Base-by-base conservation (phyloP, 441 rosid species). In the Hura crepitans region DNA sequence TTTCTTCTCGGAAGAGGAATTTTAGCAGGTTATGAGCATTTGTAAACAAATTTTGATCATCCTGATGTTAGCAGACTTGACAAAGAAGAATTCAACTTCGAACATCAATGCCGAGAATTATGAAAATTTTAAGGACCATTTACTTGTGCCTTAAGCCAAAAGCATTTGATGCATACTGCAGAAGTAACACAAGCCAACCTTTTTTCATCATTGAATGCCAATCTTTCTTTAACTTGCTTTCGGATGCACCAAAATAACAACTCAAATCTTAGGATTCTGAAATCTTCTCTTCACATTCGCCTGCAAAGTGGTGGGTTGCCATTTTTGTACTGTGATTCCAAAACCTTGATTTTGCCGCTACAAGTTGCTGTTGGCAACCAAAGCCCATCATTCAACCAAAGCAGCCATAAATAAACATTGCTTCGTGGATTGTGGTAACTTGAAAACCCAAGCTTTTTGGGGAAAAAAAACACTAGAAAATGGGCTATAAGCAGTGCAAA, bases 221-320 rank as follows among this genome's bases (percentile, higher is more conserved):
- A 22, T 6, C 46, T 42, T 35, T 13, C n/a, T 43, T 45, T 17
- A 49, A 59, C 59, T 60, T 70, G 66, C 37, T 47, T 47, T 49
- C 66, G 49, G 45, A 70, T 60, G 57, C 72, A 58, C 27, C 31
- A 57, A 70, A 70, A 70, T 37, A 47, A 50, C 18, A n/a, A n/a
- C n/a, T n/a, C n/a, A n/a, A n/a, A n/a, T n/a, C n/a, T n/a, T n/a
- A n/a, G n/a, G n/a, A n/a, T n/a, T 35, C 39, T 35, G 73, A 30
- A 33, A 59, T 5, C 12, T 47, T 30, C 27, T 46, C 63, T 59
- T 63, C 25, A 35, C 20, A n/a, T n/a, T n/a, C n/a, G n/a, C n/a
- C n/a, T n/a, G n/a, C n/a, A 45, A 68, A 58, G 54, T 46, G 5
- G 49, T 60, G 59, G 73, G 66, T 70, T 20, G n/a, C 55, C 51